Base-by-base conservation (phyloP, 2,329 filamentous ascomycete species). In the Helicocarpus griseus region DNA sequence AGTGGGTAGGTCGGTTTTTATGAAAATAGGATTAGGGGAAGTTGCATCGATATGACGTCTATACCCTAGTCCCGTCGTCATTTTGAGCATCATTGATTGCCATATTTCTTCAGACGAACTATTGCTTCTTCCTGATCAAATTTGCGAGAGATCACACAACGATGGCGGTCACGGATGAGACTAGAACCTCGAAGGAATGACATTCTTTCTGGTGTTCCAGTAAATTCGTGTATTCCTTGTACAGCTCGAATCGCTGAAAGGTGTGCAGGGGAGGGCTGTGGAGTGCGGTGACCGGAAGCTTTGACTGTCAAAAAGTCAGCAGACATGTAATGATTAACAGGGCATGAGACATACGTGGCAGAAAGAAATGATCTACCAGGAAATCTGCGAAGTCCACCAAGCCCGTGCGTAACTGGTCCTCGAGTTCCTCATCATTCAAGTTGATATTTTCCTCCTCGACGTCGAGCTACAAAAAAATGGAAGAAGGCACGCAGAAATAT, bases 31-130 rank as follows among this genome's bases (percentile, higher is more conserved):
- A n/a, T n/a, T n/a, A n/a, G n/a, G n/a, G n/a, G n/a, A n/a, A n/a
- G n/a, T n/a, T n/a, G n/a, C n/a, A n/a, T n/a, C n/a, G n/a, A n/a
- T n/a, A n/a, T n/a, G n/a, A n/a, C n/a, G n/a, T n/a, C n/a, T n/a
- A n/a, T n/a, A n/a, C n/a, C n/a, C n/a, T n/a, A n/a, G n/a, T 53
- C 17, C 55, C 53, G 19, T 57, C 53, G 49, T 58, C 55, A 48
- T 57, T 51, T 44, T 53, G 49, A 48, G 51, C 51, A 33, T 44
- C 38, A n/a, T 17, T 5, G 3, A n/a, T 17, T 5, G 3, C 54
- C 55, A 51, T 55, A 29, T 21, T 48, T 21, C 14, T 28, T 13
- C 28, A 49, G 36, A 28, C 56, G 56, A 48, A 17, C 41, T 17
- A 35, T 40, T 51, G 51, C 52, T 48, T 58, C 53, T n/a, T 55